Evolutionary conservation across 2,329 filamentous ascomycete species (phyloP).

Genomic region (Cercospora sp.): DNA sequence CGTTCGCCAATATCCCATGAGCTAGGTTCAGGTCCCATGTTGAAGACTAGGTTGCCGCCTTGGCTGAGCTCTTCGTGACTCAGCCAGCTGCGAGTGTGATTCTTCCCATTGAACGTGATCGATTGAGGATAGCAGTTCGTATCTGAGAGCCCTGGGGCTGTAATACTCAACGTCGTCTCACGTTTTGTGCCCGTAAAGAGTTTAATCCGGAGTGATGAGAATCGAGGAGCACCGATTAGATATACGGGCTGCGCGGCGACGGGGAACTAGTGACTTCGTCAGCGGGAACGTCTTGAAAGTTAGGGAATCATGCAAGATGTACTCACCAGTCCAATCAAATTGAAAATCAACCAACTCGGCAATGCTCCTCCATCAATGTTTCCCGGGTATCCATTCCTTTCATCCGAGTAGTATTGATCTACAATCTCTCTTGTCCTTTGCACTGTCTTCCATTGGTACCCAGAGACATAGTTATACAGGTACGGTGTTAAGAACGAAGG

Average conservation of each 20-base stretch:
- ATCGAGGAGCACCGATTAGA: constrained; percentile 50
- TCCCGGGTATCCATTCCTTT: constrained; percentile 45
- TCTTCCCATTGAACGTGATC: constrained; percentile 22
- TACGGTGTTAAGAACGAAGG: constrained; percentile 45
- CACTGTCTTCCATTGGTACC: constrained; percentile 42
- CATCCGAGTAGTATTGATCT: constrained; percentile 46
- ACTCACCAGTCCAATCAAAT: constrained; percentile 47
- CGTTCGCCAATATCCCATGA: constrained; percentile 27
- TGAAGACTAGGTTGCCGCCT: constrained; percentile 26
- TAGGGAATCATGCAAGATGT: no score
- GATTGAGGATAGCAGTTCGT: constrained; percentile 23
- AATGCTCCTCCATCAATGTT: constrained; percentile 52
- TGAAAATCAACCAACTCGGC: constrained; percentile 54
- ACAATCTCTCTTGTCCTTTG: constrained; percentile 41
- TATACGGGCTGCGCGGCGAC: constrained; percentile 52
- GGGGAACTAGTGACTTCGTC: no score
- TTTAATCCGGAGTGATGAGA: constrained; percentile 30
- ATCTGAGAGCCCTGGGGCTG: constrained; percentile 17
- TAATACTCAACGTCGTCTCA: constrained; percentile 18
- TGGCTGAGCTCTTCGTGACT: constrained; percentile 20
- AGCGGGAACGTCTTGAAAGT: no score
- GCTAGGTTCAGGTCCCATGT: constrained; percentile 20
- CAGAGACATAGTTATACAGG: constrained; percentile 43
- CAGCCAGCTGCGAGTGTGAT: constrained; percentile 25
- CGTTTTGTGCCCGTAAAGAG: constrained; percentile 22